These are phyloP conservation scores for Amesomyces nigricolor DNA, from an alignment of 2,329 filamentous ascomycete genomes.

Conservation along the genomic window DNA sequence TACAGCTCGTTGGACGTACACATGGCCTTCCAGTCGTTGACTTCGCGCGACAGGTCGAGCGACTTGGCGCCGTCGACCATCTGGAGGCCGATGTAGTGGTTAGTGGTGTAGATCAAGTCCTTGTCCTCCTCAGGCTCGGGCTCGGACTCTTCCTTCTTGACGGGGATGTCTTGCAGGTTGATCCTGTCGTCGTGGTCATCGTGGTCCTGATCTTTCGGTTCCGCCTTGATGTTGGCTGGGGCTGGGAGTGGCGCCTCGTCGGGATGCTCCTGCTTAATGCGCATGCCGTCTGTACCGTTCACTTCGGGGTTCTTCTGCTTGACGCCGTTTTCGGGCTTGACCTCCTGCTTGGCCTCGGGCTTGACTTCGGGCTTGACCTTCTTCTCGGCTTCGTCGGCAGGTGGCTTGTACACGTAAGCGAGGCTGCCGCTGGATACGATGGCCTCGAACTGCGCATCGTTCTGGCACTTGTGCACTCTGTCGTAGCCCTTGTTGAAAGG, in stretches of 20 bases:
- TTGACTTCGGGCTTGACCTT: constrained; percentile 40
- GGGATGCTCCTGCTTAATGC: constrained; percentile 20
- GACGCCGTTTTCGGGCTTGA: constrained; percentile 21
- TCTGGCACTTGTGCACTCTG: constrained; percentile 65
- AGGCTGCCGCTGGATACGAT: constrained; percentile 53
- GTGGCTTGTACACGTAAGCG: constrained; percentile 38
- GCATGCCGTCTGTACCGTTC: constrained; percentile 11
- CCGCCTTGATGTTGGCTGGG: constrained; percentile 12
- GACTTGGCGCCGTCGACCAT: constrained; percentile 65
- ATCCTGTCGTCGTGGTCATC: constrained; percentile 12
- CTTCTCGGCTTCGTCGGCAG: constrained; percentile 41
- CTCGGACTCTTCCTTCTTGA: constrained; percentile 14
- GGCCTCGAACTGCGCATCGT: constrained; percentile 45
- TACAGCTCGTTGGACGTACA: constrained; percentile 73
- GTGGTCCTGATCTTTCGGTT: neutral
- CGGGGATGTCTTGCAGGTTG: constrained; percentile 26
- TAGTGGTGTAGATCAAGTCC: constrained; percentile 70
- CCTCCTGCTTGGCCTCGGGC: constrained; percentile 34
- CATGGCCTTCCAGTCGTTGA: constrained; percentile 78
- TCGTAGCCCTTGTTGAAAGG: constrained; percentile 93
- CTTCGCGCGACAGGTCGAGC: constrained; percentile 73
- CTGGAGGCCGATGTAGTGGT: constrained; percentile 88
- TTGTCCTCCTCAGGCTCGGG: constrained; percentile 19
- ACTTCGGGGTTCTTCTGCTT: constrained; percentile 7
- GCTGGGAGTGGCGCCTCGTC: neutral